These are phyloP conservation scores for Curvularia spicifera DNA, from an alignment of 2,329 filamentous ascomycete species.

Conservation along the genomic window DNA sequence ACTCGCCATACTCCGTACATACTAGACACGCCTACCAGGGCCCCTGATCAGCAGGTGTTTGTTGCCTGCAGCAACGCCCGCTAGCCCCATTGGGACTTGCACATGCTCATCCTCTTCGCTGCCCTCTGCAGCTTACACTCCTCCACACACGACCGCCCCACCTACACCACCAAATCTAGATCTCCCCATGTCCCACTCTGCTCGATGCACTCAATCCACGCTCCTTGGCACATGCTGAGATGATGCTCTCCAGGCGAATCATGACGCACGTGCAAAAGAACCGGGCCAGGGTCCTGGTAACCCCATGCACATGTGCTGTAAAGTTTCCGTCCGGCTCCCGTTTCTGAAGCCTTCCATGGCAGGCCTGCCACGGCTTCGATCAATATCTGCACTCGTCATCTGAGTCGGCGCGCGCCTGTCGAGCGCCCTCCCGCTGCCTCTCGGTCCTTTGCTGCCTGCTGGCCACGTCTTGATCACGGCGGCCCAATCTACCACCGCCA, in stretches of 20 bases:
- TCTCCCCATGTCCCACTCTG: background rate
- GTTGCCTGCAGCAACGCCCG: constrained; percentile 4
- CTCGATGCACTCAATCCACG: background rate
- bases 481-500: constrained; percentile 1
- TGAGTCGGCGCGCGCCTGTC: constrained; percentile 21
- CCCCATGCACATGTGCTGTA: background rate
- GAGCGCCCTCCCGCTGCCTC: background rate
- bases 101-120: background rate
- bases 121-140: background rate
- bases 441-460: constrained; percentile 1
- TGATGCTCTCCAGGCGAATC: constrained; percentile 9
- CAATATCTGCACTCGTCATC: constrained; percentile 26
- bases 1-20: too few relatives aligned
- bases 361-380: background rate
- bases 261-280: constrained; percentile 8
- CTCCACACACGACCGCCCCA: background rate
- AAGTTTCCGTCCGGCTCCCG: background rate
- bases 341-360: constrained; percentile 1
- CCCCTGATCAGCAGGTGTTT: constrained; percentile 1
- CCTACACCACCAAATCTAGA: background rate
- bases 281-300: background rate
- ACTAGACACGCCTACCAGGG: background rate
- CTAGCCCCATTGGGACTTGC: background rate
- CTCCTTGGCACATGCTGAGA: constrained; percentile 2
- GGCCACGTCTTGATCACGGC: constrained; percentile 9